Base-by-base conservation (phyloP, 306 rosid species). In the Elaeagnus macrophylla region DNA sequence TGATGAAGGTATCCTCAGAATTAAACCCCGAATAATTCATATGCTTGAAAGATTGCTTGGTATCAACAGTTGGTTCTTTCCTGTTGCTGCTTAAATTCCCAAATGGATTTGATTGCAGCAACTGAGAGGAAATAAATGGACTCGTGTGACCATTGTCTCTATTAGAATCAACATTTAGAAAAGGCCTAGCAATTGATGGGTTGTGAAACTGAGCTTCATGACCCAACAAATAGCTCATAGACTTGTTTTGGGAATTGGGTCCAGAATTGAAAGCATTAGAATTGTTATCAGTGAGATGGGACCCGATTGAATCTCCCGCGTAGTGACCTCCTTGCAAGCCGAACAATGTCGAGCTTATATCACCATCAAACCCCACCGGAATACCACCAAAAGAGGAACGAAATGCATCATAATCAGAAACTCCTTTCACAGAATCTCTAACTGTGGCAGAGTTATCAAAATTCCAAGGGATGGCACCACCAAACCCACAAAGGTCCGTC, bases 1-100 rank as follows among this genome's bases (percentile, higher is more conserved):
- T 12, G 53, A 66, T 75, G 45, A 72, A 63, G 57, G 73, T 62
- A 48, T 64, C 76, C 48, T 81, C 82, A 64, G 80, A 73, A 20
- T 47, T 53, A 67, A 64, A 67, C 15, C 63, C 39, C 37, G 51
- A 66, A 74, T 7, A 49, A 40, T 36, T 54, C 70, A n/a, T 41
- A 48, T 68, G 72, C 40, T 20, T 12, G 9, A 71, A 46, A 62
- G 68, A 50, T 19, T 62, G 67, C 7, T 67, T 56, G 53, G 52
- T 32, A 16, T 52, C 51, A 35, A 36, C 38, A 15, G 19, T 43
- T 36, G 67, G 38, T 54, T 64, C 75, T 53, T 50, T 50, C 19
- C 73, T 60, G 61, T 7, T 37, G 54, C 67, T 60, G 51, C 32
- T 25, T 25, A 45, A 54, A 75, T 62, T 70, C 56, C 64, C 1